These are phyloP conservation scores for Dalbergia cultrata DNA, from an alignment of 306 rosid genomes.

Conservation along the genomic window DNA sequence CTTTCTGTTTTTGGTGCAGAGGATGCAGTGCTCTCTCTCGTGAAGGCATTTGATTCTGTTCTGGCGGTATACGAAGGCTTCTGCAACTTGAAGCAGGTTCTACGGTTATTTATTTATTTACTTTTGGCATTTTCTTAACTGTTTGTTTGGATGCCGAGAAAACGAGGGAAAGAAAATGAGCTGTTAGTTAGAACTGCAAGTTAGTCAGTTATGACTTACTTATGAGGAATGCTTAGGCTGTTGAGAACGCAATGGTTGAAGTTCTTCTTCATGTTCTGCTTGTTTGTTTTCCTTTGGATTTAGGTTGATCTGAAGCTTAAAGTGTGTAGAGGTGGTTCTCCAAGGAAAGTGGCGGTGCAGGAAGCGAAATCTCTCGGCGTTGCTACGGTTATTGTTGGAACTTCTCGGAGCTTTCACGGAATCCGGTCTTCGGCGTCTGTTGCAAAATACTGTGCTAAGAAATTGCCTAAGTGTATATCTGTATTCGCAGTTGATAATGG, in stretches of 20 bases:
- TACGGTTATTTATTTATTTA: neutral
- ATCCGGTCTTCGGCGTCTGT: constrained; percentile 73
- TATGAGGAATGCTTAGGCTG: neutral
- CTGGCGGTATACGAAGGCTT: constrained; percentile 88
- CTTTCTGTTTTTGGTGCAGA: constrained; percentile 46
- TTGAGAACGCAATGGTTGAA: neutral
- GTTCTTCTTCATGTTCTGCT: neutral
- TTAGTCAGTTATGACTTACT: neutral
- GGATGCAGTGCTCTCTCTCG: constrained; percentile 72
- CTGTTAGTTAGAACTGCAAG: constrained; percentile 18
- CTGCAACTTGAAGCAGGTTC: constrained; percentile 91
- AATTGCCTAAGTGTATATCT: constrained; percentile 62
- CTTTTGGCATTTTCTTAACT: neutral
- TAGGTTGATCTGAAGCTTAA: constrained; percentile 87
- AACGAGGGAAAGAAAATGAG: constrained; percentile 25
- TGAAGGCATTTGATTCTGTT: constrained; percentile 82
- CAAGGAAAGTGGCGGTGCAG: constrained; percentile 62
- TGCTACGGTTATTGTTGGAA: constrained; percentile 73
- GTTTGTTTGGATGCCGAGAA: constrained; percentile 42
- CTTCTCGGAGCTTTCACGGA: constrained; percentile 59
- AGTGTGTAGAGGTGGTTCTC: constrained; percentile 72
- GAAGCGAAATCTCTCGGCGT: constrained; percentile 68
- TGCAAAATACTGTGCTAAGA: constrained; percentile 83
- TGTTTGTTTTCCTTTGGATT: neutral
- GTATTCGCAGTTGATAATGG: constrained; percentile 85